Evolutionary conservation across 768 basidiomycete species (phyloP), one percentile per base, ranked within the genome.

Genomic region (Kwoniella pini): DNA sequence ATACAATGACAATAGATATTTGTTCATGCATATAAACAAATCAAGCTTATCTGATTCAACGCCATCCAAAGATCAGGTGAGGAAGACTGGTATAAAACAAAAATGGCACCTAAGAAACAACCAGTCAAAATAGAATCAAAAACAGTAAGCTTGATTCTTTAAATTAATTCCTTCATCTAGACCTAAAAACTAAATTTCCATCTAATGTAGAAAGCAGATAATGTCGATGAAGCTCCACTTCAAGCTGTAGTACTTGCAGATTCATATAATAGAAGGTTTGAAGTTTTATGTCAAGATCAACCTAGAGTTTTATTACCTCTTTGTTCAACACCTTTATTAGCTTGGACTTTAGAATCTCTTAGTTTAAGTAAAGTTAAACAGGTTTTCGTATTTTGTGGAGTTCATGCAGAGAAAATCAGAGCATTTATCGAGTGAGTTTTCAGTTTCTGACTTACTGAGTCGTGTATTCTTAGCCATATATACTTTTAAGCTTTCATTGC

Each of bases 231-330:
- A 54, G 88, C 96, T 51, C 86, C 90, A 19, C 81, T 98, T 0
- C 94, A 98, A 73, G 95, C 95, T 17, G 89, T 98, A 57, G 86
- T 99, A 43, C 87, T 99, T 40, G 92, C 95, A 11, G 95, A 99
- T 77, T 93, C 91, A 67, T 96, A 94, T 81, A 94, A 96, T 82
- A 89, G 87, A 71, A 85, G 91, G 56, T 95, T 97, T 74, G 84
- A 88, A 57, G 94, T 93, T 19, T 83, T 96, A n/a, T 94, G 91
- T 38, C 83, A 85, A 33, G 85, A 86, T 75, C 89, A 86, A 80
- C 94, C 94, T 64, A 85, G 94, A 78, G 91, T 91, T 79, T 83
- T 98, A 11, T 82, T 98, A 22, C 96, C 95, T 0, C 85, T 98
- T 67, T 93, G 93, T 80, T 97, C 97, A 79, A 88, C 89, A 0